Percentiles rank a stretch among this genome's conserved stretches.
Evolutionary conservation across 257 asterid genomes (phyloP).

Genomic region (Ligustrum vulgare): DNA sequence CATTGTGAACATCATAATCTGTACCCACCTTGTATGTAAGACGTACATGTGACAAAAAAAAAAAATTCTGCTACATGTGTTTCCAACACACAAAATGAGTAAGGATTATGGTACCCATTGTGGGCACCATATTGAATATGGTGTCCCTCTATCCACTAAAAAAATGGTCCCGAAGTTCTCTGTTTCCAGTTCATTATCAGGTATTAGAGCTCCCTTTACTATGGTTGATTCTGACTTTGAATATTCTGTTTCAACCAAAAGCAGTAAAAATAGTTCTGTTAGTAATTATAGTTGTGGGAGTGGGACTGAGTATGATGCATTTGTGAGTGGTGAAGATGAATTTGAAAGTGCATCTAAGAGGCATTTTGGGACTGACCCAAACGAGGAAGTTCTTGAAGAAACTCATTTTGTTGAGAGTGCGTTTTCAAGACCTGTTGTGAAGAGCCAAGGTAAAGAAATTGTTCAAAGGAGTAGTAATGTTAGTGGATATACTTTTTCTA

Average conservation of each 20-base stretch:
- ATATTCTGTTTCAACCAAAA: constrained; percentile 38
- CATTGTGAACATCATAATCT: too few species aligned
- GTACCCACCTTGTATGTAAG: too few species aligned
- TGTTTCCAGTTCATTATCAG: constrained; percentile 38
- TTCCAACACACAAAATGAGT: too few species aligned
- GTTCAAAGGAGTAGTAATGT: constrained; percentile 22
- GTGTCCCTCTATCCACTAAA: constrained; percentile 58
- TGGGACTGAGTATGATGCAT: constrained; percentile 49
- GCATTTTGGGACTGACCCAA: constrained; percentile 28
- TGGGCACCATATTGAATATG: too few species aligned
- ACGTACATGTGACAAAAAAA: too few species aligned
- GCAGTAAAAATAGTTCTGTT: constrained; percentile 29
- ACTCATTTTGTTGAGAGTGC: constrained; percentile 34
- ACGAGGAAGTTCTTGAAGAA: constrained; percentile 39
- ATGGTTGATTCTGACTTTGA: constrained; percentile 75
- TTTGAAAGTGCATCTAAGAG: constrained; percentile 44
- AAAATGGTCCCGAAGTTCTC: constrained; percentile 42
- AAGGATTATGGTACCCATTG: too few species aligned
- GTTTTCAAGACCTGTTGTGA: constrained; percentile 36
- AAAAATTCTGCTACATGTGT: too few species aligned
- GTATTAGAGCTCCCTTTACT: constrained; percentile 92
- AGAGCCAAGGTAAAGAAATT: constrained; percentile 28
- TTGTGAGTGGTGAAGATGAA: constrained; percentile 58
- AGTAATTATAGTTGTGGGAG: constrained; percentile 52
- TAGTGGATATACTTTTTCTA: too few species aligned